Evolutionary conservation across 495 filamentous ascomycete species (phyloP).

Genomic region (Penicillium ucsense): DNA sequence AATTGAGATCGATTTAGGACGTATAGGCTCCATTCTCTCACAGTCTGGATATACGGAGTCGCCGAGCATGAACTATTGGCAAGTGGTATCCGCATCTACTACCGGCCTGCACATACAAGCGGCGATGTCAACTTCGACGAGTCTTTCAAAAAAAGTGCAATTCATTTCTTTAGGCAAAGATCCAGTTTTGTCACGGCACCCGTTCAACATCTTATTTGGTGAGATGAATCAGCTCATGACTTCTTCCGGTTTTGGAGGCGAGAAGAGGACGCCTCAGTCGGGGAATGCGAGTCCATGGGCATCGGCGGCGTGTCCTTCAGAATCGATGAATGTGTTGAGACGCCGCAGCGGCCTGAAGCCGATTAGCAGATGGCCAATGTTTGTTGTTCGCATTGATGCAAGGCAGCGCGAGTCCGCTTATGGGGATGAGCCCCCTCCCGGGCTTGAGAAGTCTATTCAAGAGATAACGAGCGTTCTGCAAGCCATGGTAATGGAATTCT

Average conservation of each 20-base stretch:
- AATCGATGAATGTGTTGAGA: constrained; percentile 46
- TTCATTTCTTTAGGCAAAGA: constrained; percentile 69
- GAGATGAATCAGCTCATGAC: constrained; percentile 72
- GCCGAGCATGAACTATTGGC: constrained; percentile 47
- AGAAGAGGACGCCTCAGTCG: constrained; percentile 28
- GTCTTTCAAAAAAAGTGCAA: constrained; percentile 61
- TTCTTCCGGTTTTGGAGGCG: constrained; percentile 65
- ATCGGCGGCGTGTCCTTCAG: constrained; percentile 22
- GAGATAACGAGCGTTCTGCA: constrained; percentile 51
- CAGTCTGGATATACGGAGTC: constrained; percentile 54
- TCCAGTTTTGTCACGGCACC: constrained; percentile 41
- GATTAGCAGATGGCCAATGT: constrained; percentile 85
- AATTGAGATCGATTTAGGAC: constrained; percentile 17
- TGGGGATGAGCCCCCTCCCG: constrained; percentile 18
- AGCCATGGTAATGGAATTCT: constrained; percentile 55
- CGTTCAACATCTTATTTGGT: constrained; percentile 60
- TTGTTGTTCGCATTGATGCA: constrained; percentile 61
- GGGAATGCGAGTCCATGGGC: background rate
- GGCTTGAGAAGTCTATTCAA: constrained; percentile 37
- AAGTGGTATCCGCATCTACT: constrained; percentile 55
- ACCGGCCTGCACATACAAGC: constrained; percentile 50
- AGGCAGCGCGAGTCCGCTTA: constrained; percentile 4
- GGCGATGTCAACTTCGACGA: constrained; percentile 59
- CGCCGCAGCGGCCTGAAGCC: constrained; percentile 50
- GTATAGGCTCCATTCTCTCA: constrained; percentile 46